Evolutionary conservation across 176 grass and related monocot species (phyloP).

Genomic region (Oryza meridionalis): DNA sequence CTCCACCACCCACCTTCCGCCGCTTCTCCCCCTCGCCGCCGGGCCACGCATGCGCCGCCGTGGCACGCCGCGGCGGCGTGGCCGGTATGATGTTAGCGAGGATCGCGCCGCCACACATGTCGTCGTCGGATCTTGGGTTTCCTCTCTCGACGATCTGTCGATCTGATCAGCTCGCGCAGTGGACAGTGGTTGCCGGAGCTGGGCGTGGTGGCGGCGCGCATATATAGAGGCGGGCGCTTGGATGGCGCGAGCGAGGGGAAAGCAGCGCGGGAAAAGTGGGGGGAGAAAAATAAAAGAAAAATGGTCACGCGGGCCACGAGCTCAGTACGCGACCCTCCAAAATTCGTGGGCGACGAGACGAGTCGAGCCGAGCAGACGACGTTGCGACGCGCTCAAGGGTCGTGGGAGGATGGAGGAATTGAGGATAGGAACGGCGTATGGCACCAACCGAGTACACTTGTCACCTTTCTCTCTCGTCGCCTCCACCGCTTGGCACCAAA

Average conservation of each 20-base stretch:
- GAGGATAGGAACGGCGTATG: too few relatives aligned
- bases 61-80: conserved; percentile 24
- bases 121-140: neutral
- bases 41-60: conserved; percentile 28
- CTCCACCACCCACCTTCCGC: neutral
- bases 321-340: neutral
- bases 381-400: neutral
- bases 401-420: neutral
- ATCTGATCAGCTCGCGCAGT: neutral
- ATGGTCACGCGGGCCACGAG: neutral
- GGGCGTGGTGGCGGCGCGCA: neutral
- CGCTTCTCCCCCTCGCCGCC: neutral
- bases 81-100: conserved; percentile 53
- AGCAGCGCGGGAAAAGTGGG: neutral
- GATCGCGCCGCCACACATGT: conserved; percentile 71
- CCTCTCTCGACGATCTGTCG: neutral
- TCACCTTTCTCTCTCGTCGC: too few relatives aligned
- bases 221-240: neutral
- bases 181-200: neutral
- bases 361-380: neutral
- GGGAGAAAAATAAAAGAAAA: neutral
- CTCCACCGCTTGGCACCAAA: too few relatives aligned
- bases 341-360: neutral
- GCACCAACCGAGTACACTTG: too few relatives aligned
- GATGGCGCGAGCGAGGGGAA: neutral